phyloP scores from a whole-genome alignment of 306 rosid genomes.

The Vigna trinervia region DNA sequence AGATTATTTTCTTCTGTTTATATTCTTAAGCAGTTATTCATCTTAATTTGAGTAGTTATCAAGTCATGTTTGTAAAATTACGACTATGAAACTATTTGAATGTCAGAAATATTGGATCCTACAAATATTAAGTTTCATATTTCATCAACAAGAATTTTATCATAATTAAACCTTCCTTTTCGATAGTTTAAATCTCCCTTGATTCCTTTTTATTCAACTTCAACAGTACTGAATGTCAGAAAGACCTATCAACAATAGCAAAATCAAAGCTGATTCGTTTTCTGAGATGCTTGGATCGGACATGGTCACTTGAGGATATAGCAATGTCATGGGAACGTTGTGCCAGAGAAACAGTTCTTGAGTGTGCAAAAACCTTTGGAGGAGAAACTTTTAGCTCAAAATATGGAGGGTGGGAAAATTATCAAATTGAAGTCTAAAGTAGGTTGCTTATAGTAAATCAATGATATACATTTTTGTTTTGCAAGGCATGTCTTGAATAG shows the following conservation, averaged over 20 bases:
- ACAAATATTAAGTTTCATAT: neutral
- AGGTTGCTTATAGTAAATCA: conserved; percentile 1
- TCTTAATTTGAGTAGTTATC: neutral
- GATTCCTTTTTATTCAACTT: neutral
- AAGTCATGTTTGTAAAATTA: neutral
- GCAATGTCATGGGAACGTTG: conserved; percentile 57
- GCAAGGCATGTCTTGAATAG: neutral
- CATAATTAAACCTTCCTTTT: neutral
- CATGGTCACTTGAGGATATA: conserved; percentile 51
- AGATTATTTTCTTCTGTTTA: neutral
- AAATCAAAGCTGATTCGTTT: conserved; percentile 32
- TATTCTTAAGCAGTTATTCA: conserved; percentile 6
- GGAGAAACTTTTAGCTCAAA: conserved; percentile 64
- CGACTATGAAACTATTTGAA: neutral
- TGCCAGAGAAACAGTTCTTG: conserved; percentile 50
- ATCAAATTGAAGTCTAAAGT: conserved; percentile 15
- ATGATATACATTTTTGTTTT: neutral
- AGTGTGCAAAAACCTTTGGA: conserved; percentile 52
- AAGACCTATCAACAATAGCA: conserved; percentile 43
- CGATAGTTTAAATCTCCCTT: neutral
- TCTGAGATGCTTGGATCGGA: conserved; percentile 21
- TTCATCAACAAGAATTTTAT: neutral
- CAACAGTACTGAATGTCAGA: conserved; percentile 42
- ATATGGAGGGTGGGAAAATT: conserved; percentile 56
- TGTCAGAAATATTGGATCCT: neutral